A percentile compares a stretch with the other conserved stretches of the same genome.
These are phyloP conservation scores for Thyridium curvatum DNA, from an alignment of 2,329 filamentous ascomycete genomes.

Conservation along the genomic window DNA sequence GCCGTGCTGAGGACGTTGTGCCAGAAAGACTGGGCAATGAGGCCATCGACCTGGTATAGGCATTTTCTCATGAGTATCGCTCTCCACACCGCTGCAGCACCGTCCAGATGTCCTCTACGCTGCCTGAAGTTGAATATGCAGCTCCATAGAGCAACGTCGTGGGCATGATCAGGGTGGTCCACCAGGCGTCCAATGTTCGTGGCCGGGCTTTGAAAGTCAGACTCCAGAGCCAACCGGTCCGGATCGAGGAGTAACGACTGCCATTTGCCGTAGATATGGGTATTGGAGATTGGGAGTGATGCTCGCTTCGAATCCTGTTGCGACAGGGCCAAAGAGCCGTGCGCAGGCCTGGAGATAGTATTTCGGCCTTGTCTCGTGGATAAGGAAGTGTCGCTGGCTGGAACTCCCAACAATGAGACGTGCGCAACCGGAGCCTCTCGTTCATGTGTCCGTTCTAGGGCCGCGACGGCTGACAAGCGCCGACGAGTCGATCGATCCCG, in stretches of 20 bases:
- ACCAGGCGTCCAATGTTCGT: conserved; percentile 6
- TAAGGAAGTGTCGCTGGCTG: too few relatives aligned
- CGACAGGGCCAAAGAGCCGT: neutral
- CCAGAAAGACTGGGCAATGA: conserved; percentile 20
- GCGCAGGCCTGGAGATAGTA: too few relatives aligned
- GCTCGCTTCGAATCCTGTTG: conserved; percentile 4
- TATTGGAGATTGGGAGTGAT: too few relatives aligned
- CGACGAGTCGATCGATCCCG: too few relatives aligned
- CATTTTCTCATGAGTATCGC: conserved; percentile 14
- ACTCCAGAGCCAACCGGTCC: conserved; percentile 15
- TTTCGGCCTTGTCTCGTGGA: too few relatives aligned
- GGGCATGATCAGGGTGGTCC: conserved; percentile 16
- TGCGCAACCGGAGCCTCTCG: too few relatives aligned
- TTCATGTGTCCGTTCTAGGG: too few relatives aligned
- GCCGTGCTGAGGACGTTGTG: conserved; percentile 22
- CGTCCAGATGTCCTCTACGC: conserved; percentile 14
- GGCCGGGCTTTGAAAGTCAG: conserved; percentile 10
- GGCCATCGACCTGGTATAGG: conserved; percentile 15
- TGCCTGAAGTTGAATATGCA: conserved; percentile 22
- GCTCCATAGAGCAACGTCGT: conserved; percentile 21
- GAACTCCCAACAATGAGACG: too few relatives aligned
- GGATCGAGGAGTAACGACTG: conserved; percentile 15
- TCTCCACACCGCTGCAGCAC: conserved; percentile 18
- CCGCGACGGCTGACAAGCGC: too few relatives aligned
- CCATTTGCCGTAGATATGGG: conserved; percentile 20